These are phyloP conservation scores for Calcarisporium arbuscula DNA, from an alignment of 2,329 filamentous ascomycete species.

Conservation along the genomic window DNA sequence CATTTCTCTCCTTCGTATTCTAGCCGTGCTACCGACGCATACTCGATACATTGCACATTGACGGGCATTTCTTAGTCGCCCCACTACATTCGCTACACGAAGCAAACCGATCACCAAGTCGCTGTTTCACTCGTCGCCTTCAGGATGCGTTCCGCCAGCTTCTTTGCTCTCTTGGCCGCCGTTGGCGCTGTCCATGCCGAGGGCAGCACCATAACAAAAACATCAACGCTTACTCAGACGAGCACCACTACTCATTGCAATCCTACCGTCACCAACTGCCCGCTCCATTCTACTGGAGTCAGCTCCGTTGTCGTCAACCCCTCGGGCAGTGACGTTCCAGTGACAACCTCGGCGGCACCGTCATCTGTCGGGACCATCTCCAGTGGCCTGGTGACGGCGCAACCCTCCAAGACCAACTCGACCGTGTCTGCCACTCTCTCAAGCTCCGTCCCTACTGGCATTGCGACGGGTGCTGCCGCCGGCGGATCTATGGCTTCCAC, in stretches of 20 bases:
- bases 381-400: no score
- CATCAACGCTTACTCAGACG: conserved; percentile 37
- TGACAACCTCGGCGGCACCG: conserved; percentile 12
- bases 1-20: conserved; percentile 1
- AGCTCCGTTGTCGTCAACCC: conserved; percentile 18
- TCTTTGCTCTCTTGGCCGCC: conserved; percentile 35
- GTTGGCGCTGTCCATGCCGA: conserved; percentile 25
- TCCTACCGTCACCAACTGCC: conserved; percentile 37
- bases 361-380: conserved; percentile 21
- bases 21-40: no score
- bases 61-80: conserved; percentile 1
- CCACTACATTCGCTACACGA: conserved; percentile 1
- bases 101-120: no score
- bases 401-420: conserved; percentile 28
- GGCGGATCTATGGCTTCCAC: conserved; percentile 30
- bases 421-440: conserved; percentile 13
- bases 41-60: no score
- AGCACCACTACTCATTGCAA: conserved; percentile 43
- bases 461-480: conserved; percentile 24
- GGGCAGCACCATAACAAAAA: conserved; percentile 31
- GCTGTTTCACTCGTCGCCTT: no score
- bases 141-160: conserved; percentile 41
- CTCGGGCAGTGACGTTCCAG: conserved; percentile 8
- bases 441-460: conserved; percentile 12
- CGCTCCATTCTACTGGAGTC: conserved; percentile 22